Base-by-base conservation (phyloP, 2,329 filamentous ascomycete species). In the Fusarium sambucinum region DNA sequence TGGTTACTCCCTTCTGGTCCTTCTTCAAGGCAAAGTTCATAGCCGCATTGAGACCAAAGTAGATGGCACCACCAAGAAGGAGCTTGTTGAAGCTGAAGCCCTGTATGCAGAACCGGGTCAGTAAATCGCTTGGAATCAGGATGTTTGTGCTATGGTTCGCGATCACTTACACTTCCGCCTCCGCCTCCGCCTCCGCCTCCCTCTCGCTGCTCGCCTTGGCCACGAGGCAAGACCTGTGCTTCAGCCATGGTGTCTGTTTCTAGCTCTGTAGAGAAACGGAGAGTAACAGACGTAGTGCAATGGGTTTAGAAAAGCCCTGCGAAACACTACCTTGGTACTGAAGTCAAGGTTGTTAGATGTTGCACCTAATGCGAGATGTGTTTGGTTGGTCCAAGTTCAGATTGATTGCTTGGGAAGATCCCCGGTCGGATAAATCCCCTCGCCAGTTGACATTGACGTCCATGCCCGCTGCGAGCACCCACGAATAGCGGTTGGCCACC, bases 31-130 rank as follows among this genome's bases (percentile, higher is more conserved):
- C 81, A 74, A 86, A 84, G 74, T 83, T 84, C 80, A 89, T 82
- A 57, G 85, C 73, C 58, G 86, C 78, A 75, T 90, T 89, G 77
- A 89, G 81, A 55, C 83, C 87, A 66, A 89, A 81, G 77, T 87
- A 90, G 73, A 88, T 80, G 60, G 82, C 80, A 30, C 84, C 81
- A 50, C 86, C 86, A 61, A 88, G 78, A 37, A 84, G 72, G 32
- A 88, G 78, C 68, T 84, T 86, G 62, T 75, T 80, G 55, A 83
- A 75, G 66, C 59, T 76, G 59, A 85, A 73, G 30, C 75, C 76
- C 77, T 80, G 37, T 17, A 44, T 19, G 30, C 8, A 14, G n/a
- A 50, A 23, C 29, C 23, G 10, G 10, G n/a, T 73, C 46, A 74
- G 70, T 38, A 37, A 56, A 29, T 23, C 32, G 29, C 23, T 11